Evolutionary conservation across 2,329 filamentous ascomycete genomes (phyloP).

Genomic region (Diplodia sapinea): DNA sequence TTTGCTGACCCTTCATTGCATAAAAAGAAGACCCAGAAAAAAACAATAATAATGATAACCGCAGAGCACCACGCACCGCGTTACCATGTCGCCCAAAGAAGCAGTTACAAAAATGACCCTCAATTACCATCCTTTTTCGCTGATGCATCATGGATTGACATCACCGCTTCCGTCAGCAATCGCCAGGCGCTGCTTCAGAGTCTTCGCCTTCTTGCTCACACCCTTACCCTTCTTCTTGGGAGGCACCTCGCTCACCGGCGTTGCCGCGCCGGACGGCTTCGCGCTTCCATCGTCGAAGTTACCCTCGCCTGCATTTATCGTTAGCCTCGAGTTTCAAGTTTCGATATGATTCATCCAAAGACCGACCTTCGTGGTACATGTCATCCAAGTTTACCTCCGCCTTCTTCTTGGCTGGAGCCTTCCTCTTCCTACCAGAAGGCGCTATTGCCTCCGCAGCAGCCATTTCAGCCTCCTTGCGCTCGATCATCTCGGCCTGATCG

Average conservation of each 20-base stretch:
- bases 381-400: constrained; percentile 78
- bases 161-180: constrained; percentile 51
- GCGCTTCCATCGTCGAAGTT: constrained; percentile 87
- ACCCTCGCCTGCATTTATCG: constrained; percentile 75
- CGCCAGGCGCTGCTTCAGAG: constrained; percentile 56
- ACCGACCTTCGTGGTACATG: constrained; percentile 98
- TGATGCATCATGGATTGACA: constrained; percentile 14
- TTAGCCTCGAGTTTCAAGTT: neutral
- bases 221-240: constrained; percentile 62
- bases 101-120: constrained; percentile 14
- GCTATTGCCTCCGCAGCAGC: constrained; percentile 66
- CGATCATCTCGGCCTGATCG: constrained; percentile 92
- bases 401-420: constrained; percentile 60
- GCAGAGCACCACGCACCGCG: neutral
- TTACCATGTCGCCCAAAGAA: neutral
- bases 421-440: constrained; percentile 56
- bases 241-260: constrained; percentile 65
- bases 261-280: constrained; percentile 84
- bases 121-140: neutral
- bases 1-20: neutral
- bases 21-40: neutral
- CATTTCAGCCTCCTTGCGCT: constrained; percentile 87
- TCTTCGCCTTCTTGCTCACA: constrained; percentile 59
- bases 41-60: neutral
- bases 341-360: constrained; percentile 32